phyloP scores from a whole-genome alignment of 2,329 filamentous ascomycete genomes.

The Neodidymelliopsis sp. region DNA sequence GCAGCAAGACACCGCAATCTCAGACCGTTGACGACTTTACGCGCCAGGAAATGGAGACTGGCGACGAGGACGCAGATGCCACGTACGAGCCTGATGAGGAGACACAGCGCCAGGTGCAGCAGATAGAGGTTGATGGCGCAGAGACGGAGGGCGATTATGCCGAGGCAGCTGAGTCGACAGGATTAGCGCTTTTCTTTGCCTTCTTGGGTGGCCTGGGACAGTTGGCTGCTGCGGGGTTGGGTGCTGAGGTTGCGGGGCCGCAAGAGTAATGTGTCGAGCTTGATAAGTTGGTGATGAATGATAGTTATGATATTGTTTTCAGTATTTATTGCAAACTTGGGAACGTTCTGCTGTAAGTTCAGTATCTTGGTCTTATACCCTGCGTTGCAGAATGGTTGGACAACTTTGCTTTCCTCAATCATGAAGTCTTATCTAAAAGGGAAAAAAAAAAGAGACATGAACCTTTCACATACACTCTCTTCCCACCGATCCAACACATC shows the following conservation, averaged over 20 bases:
- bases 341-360: no score
- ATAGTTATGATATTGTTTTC: no score
- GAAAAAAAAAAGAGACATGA: no score
- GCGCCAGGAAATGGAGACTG: neutral
- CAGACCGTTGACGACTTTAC: conserved; percentile 4
- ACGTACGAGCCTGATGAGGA: conserved; percentile 35
- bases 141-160: conserved; percentile 34
- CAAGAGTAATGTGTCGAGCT: conserved; percentile 25
- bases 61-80: conserved; percentile 20
- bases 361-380: no score
- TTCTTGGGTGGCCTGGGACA: conserved; percentile 47
- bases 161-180: conserved; percentile 46
- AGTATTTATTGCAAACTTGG: no score
- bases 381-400: no score
- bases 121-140: conserved; percentile 43
- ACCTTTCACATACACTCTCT: no score
- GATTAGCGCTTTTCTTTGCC: conserved; percentile 43
- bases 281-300: no score
- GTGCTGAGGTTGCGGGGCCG: conserved; percentile 44
- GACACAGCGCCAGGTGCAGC: conserved; percentile 31
- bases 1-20: neutral
- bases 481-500: no score
- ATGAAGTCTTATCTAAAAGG: no score
- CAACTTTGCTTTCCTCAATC: no score
- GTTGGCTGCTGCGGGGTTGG: conserved; percentile 42